A percentile compares a stretch with the other conserved stretches of the same genome.
Conservation (phyloP, 768 basidiomycete genomes). For the Lactarius psammicola region DNA sequence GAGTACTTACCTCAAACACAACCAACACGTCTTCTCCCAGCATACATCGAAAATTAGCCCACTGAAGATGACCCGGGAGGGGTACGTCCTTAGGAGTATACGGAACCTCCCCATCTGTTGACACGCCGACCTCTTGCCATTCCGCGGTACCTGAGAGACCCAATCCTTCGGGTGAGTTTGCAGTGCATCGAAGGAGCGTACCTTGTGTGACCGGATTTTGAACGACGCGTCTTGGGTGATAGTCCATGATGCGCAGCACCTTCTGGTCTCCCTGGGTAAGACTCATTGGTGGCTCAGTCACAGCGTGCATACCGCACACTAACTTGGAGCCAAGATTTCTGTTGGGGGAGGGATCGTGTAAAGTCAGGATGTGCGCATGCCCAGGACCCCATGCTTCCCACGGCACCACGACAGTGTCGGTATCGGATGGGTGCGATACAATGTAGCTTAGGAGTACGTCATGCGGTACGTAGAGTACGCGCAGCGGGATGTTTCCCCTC, state of each 20-base stretch:
- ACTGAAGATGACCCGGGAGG: not conserved
- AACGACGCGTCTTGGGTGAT: conserved; percentile 6
- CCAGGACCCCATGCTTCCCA: conserved; percentile 6
- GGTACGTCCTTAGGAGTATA: conserved; percentile 10
- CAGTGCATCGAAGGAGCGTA: not conserved
- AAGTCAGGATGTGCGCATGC: not conserved
- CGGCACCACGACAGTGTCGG: conserved; percentile 2
- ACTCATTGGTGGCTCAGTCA: not conserved
- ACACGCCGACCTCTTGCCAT: not conserved
- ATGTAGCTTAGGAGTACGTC: conserved; percentile 1
- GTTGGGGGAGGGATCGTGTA: not conserved
- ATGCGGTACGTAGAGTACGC: not conserved
- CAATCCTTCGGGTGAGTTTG: not conserved
- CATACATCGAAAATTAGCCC: not conserved
- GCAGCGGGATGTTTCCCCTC: not conserved
- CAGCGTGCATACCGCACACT: conserved; percentile 10
- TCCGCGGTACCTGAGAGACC: not conserved
- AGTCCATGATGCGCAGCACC: conserved; percentile 5
- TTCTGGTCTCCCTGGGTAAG: not conserved
- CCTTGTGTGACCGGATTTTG: not conserved
- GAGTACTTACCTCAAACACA: conserved; percentile 6
- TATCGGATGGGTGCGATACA: not conserved
- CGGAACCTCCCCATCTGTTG: not conserved
- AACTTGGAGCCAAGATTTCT: not conserved
- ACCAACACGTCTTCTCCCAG: conserved; percentile 13